A percentile compares a stretch with the other conserved stretches of the same genome.
phyloP scores from a whole-genome alignment of 2,329 filamentous ascomycete species.

The Amylocarpus encephaloides region DNA sequence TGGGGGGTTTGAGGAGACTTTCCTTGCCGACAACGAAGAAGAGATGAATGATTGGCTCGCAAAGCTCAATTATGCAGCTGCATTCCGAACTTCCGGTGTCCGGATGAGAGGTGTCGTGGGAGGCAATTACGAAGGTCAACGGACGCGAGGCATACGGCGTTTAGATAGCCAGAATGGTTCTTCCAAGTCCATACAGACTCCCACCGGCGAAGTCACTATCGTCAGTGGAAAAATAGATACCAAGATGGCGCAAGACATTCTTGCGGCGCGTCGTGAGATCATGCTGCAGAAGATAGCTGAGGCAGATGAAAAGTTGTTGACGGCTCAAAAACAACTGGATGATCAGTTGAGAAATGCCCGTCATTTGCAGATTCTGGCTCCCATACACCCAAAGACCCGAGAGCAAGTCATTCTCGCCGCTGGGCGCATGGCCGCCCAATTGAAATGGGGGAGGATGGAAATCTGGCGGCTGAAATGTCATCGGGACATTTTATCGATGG shows the following conservation, averaged over 20 bases:
- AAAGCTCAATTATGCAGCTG: constrained; percentile 92
- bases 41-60: constrained; percentile 97
- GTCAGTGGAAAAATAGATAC: constrained; percentile 68
- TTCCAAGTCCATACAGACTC: constrained; percentile 57
- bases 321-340: constrained; percentile 72
- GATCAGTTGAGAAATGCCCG: constrained; percentile 80
- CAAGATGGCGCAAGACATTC: constrained; percentile 80
- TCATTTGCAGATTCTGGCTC: constrained; percentile 81
- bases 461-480: constrained; percentile 92
- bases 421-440: constrained; percentile 73
- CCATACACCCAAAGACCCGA: constrained; percentile 83
- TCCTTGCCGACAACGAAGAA: constrained; percentile 81
- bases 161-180: constrained; percentile 48
- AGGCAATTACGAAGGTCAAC: constrained; percentile 77
- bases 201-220: constrained; percentile 67
- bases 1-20: constrained; percentile 79
- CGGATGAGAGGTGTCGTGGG: constrained; percentile 83
- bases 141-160: constrained; percentile 63
- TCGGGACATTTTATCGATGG: constrained; percentile 76
- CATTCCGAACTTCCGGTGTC: constrained; percentile 86
- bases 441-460: constrained; percentile 91
- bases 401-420: constrained; percentile 83
- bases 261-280: constrained; percentile 71
- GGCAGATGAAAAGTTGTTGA: constrained; percentile 69
- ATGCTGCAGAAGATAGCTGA: constrained; percentile 81